Percentiles rank a stretch among this genome's conserved stretches.
These are phyloP conservation scores for Lupinus albus DNA, from an alignment of 306 rosid species.

Conservation along the genomic window DNA sequence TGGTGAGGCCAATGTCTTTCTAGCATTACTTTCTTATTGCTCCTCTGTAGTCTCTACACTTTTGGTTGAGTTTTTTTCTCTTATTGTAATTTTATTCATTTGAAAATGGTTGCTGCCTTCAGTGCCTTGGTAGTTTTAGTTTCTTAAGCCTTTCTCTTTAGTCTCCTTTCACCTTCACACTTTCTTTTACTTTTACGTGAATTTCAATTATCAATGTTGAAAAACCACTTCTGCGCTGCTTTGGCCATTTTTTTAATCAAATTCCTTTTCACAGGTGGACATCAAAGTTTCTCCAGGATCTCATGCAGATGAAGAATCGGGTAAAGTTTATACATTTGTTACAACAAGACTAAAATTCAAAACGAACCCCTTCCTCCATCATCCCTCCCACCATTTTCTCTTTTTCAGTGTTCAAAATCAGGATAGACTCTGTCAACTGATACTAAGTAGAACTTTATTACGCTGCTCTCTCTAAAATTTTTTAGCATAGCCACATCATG, in stretches of 20 bases:
- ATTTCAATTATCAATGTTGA: conserved; percentile 13
- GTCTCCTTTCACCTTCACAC: conserved; percentile 3
- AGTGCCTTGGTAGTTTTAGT: not conserved
- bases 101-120: not conserved
- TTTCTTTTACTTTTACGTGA: conserved; percentile 19
- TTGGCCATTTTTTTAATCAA: conserved; percentile 30
- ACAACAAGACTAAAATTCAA: not conserved
- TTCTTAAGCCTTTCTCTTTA: conserved; percentile 8
- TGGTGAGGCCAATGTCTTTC: too few species aligned
- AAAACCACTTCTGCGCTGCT: conserved; percentile 11
- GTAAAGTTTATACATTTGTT: conserved; percentile 46
- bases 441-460: not conserved
- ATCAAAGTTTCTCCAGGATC: conserved; percentile 96
- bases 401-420: not conserved
- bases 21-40: not conserved
- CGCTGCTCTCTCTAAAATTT: not conserved
- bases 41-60: conserved; percentile 2
- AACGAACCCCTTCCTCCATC: not conserved
- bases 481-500: conserved; percentile 1
- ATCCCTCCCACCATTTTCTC: not conserved
- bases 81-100: conserved; percentile 9
- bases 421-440: conserved; percentile 1
- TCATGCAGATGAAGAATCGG: conserved; percentile 90
- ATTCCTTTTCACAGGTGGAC: conserved; percentile 71
- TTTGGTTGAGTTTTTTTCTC: not conserved